Base-by-base conservation (phyloP, 768 basidiomycete genomes). In the Pulveroboletus frians region DNA sequence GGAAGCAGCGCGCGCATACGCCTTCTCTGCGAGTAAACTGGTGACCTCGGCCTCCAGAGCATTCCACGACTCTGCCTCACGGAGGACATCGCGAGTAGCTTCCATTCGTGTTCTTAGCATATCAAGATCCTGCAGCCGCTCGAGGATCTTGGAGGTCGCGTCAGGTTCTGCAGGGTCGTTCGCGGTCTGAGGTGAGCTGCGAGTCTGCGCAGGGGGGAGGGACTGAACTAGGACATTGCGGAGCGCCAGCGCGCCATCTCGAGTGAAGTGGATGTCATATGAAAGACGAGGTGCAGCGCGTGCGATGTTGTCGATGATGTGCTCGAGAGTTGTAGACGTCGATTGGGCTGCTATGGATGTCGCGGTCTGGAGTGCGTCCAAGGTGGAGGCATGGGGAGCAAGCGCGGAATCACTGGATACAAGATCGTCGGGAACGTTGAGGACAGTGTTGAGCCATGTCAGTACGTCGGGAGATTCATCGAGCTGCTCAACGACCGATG, bases 241-340 rank as follows among this genome's bases (percentile, higher is more conserved):
- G 20, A 98, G 76, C 3, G 87, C 78, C 15, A 87, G 69, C 1
- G 94, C 93, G 29, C 85, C 83, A 59, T 98, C 95, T 37, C 90
- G 85, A 83, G 97, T 94, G 72, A 96, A 96, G 64, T 98, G 94
- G 31, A 99, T 76, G 69, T 98, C 96, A 65, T 96, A 98, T 1
- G 89, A 83, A 39, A 99, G 76, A 34, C 96, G 81, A 11, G 96
- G 92, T 18, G 97, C 84, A 5, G 85, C 81, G 42, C 93, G 81
- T 2, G 94, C 92, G 37, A 97, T 89, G 63, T 97, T 93, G 62
- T 92, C 86, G 50, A 99, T 93, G 39, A 83, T 80, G 52, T 84
- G 83, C 66, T 97, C 96, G 48, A 97, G 79, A 45, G 86, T 75
- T 10, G 84, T 71, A 3, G 92, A 89, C 0, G 93, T 94, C 58